These are phyloP conservation scores for Capsicum baccatum DNA, from an alignment of 257 asterid genomes.

Conservation along the genomic window DNA sequence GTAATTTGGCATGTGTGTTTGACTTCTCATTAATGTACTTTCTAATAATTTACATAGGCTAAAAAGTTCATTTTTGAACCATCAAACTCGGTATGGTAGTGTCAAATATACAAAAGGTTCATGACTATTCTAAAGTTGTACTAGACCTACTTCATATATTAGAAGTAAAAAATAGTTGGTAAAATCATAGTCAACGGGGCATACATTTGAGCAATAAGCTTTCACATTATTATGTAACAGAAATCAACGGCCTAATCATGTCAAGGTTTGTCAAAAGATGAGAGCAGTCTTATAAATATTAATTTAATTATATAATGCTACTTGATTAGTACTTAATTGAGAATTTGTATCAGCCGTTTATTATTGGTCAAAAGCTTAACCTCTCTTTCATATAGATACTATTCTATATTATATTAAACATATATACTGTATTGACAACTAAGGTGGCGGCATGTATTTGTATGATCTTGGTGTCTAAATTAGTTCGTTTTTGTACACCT, in stretches of 20 bases:
- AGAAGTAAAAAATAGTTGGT: background rate
- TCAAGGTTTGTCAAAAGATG: background rate
- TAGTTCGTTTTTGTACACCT: background rate
- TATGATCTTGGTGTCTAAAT: background rate
- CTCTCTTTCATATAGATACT: background rate
- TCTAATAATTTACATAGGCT: background rate
- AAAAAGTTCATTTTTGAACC: background rate
- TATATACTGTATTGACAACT: background rate
- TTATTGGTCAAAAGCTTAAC: background rate
- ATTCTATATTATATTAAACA: background rate
- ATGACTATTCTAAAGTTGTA: background rate
- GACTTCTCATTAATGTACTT: background rate
- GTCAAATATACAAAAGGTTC: background rate
- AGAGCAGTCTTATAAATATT: background rate
- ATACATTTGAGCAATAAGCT: background rate
- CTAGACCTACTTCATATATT: too few species aligned
- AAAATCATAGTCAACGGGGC: background rate
- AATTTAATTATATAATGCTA: background rate
- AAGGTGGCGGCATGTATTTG: background rate
- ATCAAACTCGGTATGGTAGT: background rate
- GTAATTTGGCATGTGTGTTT: background rate
- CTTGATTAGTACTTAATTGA: background rate
- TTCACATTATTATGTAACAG: slow-evolving; percentile 8
- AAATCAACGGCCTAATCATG: slow-evolving; percentile 4
- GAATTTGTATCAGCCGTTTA: background rate